Evolutionary conservation across 1,139 yeast genomes (phyloP), one percentile per base, ranked within the genome.

Genomic region (Yamadazyma pseudoaaseri): DNA sequence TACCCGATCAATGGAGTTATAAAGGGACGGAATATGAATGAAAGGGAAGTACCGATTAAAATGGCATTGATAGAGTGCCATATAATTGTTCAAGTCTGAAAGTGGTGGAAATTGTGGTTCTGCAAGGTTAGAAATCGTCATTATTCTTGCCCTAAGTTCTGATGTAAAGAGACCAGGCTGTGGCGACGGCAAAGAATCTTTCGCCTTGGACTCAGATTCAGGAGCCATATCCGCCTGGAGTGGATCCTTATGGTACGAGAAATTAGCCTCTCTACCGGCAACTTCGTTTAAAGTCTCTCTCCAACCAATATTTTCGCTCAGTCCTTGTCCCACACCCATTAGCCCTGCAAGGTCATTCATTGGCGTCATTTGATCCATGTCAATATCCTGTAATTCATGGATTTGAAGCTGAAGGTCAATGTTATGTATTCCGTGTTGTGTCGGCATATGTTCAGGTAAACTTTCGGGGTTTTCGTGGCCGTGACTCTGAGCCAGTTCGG

Each of bases 1-100:
- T 37, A 70, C 56, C 42, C 70, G 70, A 27, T 69, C 68, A 12
- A 76, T 79, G 0, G 77, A 70, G 39, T 79, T 77, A 39, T 72
- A 57, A 38, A 85, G 65, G 3, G 89, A 71, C 9, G 84, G 82
- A 31, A 86, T 67, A 58, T 87, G 96, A 44, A 89, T 74, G 54
- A 87, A 87, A 11, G 95, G 90, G 60, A 85, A 81, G 54, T 83
- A 89, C 41, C 76, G 79, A 59, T 84, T 81, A 60, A 86, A 86
- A 49, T 86, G 89, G 38, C 71, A 69, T 43, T 79, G 85, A 57
- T 81, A 87, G 12, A 87, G 64, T 21, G 75, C 71, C 52, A 83
- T 74, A 56, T 86, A 87, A 27, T 76, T 74, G 52, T 86, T 86
- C 43, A 89, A 64, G 46, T 86, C 95, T 11, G 76, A 79, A 27